Evolutionary conservation across 495 filamentous ascomycete species (phyloP).

Genomic region (Saxophila tyrrhenica): DNA sequence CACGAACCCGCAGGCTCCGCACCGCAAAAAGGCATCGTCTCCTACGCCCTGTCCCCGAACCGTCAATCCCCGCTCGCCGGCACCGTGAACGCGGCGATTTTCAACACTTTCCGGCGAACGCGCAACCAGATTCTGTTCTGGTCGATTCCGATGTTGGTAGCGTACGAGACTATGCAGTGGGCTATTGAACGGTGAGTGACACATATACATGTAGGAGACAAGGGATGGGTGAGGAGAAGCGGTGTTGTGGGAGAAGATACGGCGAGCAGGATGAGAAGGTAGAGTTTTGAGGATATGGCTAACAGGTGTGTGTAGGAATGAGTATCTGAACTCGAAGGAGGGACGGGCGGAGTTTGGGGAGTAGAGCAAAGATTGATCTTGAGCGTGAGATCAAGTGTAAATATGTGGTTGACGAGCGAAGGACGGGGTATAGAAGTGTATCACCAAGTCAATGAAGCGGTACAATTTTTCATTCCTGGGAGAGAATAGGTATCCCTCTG

Average conservation of each 20-base stretch:
- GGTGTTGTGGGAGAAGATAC: background rate
- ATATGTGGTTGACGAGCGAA: background rate
- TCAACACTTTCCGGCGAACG: constrained; percentile 52
- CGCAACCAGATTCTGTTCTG: constrained; percentile 67
- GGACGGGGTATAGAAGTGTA: background rate
- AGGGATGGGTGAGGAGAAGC: background rate
- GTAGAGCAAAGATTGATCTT: background rate
- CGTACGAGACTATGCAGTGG: constrained; percentile 75
- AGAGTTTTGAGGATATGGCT: constrained; percentile 1
- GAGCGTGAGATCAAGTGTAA: background rate
- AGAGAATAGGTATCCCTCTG: too few relatives aligned
- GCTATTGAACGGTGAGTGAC: constrained; percentile 63
- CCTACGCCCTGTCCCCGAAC: constrained; percentile 41
- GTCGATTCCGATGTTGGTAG: constrained; percentile 61
- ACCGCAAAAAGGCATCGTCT: constrained; percentile 45
- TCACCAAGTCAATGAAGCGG: background rate
- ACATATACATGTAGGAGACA: background rate
- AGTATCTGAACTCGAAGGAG: constrained; percentile 84
- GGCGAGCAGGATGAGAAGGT: background rate
- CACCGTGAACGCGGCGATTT: constrained; percentile 39
- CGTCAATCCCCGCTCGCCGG: constrained; percentile 48
- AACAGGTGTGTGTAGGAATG: constrained; percentile 51
- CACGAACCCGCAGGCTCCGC: constrained; percentile 17
- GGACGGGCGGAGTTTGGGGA: constrained; percentile 49
- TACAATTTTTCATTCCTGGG: too few relatives aligned